phyloP scores from a whole-genome alignment of 257 asterid genomes.

The Paraleonurus japonicus region DNA sequence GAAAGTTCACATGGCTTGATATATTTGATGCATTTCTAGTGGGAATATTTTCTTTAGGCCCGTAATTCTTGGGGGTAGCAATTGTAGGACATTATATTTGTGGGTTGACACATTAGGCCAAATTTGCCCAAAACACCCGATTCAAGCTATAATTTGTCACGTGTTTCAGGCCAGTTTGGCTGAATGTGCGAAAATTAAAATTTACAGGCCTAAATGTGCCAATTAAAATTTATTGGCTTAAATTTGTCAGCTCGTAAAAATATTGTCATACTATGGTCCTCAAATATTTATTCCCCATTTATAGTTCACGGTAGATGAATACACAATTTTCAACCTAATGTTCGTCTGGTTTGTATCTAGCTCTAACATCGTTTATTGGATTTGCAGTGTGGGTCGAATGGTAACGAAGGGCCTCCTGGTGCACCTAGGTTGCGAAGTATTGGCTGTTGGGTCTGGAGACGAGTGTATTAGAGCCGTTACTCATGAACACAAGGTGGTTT shows the following conservation, averaged over 20 bases:
- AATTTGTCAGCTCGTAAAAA: background rate
- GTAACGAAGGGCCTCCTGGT: slow-evolving; percentile 81
- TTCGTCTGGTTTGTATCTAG: background rate
- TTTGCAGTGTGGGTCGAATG: slow-evolving; percentile 78
- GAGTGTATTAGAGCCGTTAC: slow-evolving; percentile 66
- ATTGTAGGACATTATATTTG: too few relatives aligned
- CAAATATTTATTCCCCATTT: background rate
- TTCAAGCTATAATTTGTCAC: too few relatives aligned
- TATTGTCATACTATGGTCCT: too few relatives aligned
- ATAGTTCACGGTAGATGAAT: background rate
- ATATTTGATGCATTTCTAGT: slow-evolving; percentile 2
- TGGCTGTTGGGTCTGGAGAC: slow-evolving; percentile 64
- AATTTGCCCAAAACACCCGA: background rate
- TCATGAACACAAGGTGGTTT: slow-evolving; percentile 74
- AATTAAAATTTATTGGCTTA: too few relatives aligned
- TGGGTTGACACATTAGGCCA: background rate
- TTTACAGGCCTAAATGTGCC: background rate
- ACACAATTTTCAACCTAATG: background rate
- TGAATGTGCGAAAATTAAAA: too few relatives aligned
- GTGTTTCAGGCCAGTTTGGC: too few relatives aligned
- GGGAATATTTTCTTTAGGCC: too few relatives aligned
- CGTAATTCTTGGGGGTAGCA: too few relatives aligned
- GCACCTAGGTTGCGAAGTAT: slow-evolving; percentile 89
- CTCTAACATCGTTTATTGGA: background rate
- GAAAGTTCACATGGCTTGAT: background rate